These are phyloP conservation scores for Apiotrichum sp. DNA, from an alignment of 1,284 basidiomycete species.

Conservation along the genomic window DNA sequence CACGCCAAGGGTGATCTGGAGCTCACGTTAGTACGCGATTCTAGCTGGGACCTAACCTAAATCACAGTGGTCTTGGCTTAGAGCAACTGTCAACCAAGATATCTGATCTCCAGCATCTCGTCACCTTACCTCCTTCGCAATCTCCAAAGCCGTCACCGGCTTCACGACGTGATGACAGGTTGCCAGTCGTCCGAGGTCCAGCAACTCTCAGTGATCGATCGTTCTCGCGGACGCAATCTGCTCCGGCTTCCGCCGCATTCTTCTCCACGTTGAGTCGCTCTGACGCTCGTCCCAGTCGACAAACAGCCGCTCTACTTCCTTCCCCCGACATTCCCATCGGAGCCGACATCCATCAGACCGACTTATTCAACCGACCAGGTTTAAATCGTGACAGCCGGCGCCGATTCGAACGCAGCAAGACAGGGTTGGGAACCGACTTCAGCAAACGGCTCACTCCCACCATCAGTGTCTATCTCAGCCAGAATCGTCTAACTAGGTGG, in stretches of 20 bases:
- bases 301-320: not conserved
- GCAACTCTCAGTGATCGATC: conserved; percentile 15
- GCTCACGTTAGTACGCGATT: conserved; percentile 24
- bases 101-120: conserved; percentile 37
- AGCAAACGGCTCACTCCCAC: conserved; percentile 10
- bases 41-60: not conserved
- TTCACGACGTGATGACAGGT: not conserved
- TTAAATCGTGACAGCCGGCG: not conserved
- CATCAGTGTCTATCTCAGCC: conserved; percentile 21
- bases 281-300: too few relatives aligned
- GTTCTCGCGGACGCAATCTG: conserved; percentile 32
- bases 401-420: conserved; percentile 30
- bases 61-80: conserved; percentile 23
- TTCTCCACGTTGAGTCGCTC: conserved; percentile 11
- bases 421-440: conserved; percentile 13
- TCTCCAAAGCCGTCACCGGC: conserved; percentile 16
- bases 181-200: not conserved
- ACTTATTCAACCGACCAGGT: not conserved
- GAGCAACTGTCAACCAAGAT: conserved; percentile 34
- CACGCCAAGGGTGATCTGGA: conserved; percentile 24
- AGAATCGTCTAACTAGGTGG: conserved; percentile 35
- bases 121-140: conserved; percentile 27
- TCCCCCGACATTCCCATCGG: not conserved
- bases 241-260: conserved; percentile 23
- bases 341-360: not conserved